A percentile compares a stretch with the other conserved stretches of the same genome.
phyloP scores from a whole-genome alignment of 768 basidiomycete genomes.

The Amanita inopinata region DNA sequence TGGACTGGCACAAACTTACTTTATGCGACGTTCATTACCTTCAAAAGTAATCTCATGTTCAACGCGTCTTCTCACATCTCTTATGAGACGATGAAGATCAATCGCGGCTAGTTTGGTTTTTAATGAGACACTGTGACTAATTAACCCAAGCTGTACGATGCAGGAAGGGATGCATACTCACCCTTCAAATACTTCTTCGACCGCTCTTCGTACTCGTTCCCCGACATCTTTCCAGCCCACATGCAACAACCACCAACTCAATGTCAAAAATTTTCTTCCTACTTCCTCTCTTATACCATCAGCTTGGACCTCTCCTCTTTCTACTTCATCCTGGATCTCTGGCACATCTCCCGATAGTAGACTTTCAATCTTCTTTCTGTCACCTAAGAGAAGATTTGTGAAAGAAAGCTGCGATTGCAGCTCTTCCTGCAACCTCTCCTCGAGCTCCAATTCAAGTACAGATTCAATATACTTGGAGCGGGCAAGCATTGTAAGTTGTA shows the following conservation, averaged over 20 bases:
- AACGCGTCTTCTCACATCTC: constrained; percentile 67
- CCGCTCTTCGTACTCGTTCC: constrained; percentile 59
- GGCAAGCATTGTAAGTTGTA: constrained; percentile 82
- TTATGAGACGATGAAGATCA: constrained; percentile 60
- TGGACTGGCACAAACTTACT: constrained; percentile 26
- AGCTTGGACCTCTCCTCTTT: constrained; percentile 16
- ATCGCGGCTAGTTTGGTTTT: constrained; percentile 63
- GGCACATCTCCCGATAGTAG: constrained; percentile 16
- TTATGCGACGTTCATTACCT: constrained; percentile 45
- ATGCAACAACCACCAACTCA: constrained; percentile 90
- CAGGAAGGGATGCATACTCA: constrained; percentile 28
- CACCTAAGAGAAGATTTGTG: constrained; percentile 25
- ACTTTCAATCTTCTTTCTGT: constrained; percentile 17
- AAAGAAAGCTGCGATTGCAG: constrained; percentile 32
- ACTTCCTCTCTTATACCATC: constrained; percentile 45
- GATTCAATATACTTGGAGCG: constrained; percentile 71
- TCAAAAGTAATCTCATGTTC: constrained; percentile 63
- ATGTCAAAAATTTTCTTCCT: constrained; percentile 72
- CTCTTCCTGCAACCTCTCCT: constrained; percentile 42
- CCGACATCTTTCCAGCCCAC: constrained; percentile 86
- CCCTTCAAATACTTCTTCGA: constrained; percentile 81
- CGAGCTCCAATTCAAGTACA: constrained; percentile 48
- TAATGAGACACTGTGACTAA: constrained; percentile 59
- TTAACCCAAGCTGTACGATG: neutral
- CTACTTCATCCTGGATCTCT: constrained; percentile 9